These are phyloP conservation scores for Aureobasidium sp. DNA, from an alignment of 2,329 filamentous ascomycete species.

Conservation along the genomic window DNA sequence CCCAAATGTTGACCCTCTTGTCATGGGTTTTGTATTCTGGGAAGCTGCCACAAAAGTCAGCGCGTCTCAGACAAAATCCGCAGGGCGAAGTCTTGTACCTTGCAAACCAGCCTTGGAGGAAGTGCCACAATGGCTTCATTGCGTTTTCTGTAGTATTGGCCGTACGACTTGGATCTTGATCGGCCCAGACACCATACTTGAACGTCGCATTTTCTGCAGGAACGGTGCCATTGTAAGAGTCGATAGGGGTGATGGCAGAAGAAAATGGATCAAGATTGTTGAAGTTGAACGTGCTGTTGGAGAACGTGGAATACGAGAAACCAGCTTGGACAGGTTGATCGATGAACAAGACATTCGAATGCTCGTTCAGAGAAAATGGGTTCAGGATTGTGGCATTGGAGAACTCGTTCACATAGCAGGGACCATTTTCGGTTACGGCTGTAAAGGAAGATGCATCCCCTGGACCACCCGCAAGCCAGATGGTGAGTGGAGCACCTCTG, in stretches of 20 bases:
- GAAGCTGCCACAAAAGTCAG: background rate
- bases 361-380: slow-evolving; percentile 37
- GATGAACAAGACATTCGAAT: slow-evolving; percentile 35
- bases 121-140: slow-evolving; percentile 46
- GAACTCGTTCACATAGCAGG: slow-evolving; percentile 37
- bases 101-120: slow-evolving; percentile 45
- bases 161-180: slow-evolving; percentile 19
- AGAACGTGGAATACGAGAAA: slow-evolving; percentile 42
- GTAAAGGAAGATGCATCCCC: slow-evolving; percentile 57
- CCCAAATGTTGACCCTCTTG: background rate
- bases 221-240: slow-evolving; percentile 17
- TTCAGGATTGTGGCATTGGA: slow-evolving; percentile 39
- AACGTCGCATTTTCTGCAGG: slow-evolving; percentile 22
- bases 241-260: slow-evolving; percentile 25
- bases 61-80: too few species aligned
- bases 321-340: slow-evolving; percentile 35
- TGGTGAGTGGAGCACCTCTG: slow-evolving; percentile 43
- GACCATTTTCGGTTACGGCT: slow-evolving; percentile 53
- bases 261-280: slow-evolving; percentile 25
- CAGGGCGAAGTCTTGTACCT: background rate
- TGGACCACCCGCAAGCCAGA: slow-evolving; percentile 61
- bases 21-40: background rate
- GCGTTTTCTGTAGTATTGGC: slow-evolving; percentile 38
- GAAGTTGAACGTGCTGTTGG: slow-evolving; percentile 52
- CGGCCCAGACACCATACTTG: slow-evolving; percentile 21